Conservation (phyloP, 768 basidiomycete genomes). For the Epithele typhae region DNA sequence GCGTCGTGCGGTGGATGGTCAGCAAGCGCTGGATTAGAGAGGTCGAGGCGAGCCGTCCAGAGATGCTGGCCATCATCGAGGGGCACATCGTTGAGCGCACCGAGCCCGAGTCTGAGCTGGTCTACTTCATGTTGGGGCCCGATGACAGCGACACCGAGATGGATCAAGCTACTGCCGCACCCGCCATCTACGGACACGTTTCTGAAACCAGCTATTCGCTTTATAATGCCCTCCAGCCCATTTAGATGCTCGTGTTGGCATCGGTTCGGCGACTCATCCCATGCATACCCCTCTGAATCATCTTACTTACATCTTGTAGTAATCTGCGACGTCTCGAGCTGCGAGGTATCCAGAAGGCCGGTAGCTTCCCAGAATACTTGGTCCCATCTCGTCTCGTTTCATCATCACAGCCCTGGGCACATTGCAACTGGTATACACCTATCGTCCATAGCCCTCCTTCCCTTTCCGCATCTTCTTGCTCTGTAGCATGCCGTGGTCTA, state of each 20-base stretch:
- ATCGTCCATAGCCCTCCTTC: too few relatives aligned
- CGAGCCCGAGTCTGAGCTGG: constrained; percentile 18
- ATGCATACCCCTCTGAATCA: too few relatives aligned
- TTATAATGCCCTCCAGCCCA: constrained; percentile 24
- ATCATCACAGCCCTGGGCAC: too few relatives aligned
- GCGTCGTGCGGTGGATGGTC: constrained; percentile 71
- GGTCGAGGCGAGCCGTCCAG: constrained; percentile 38
- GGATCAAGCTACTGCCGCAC: not conserved
- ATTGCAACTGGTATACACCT: too few relatives aligned
- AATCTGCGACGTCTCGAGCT: constrained; percentile 24
- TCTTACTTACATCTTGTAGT: too few relatives aligned
- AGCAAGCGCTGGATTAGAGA: constrained; percentile 57
- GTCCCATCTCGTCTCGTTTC: too few relatives aligned
- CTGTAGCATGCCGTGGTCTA: too few relatives aligned
- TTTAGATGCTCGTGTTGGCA: too few relatives aligned
- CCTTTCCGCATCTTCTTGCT: too few relatives aligned
- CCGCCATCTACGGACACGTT: constrained; percentile 8
- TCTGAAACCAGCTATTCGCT: constrained; percentile 26
- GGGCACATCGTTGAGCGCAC: constrained; percentile 42
- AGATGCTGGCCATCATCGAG: constrained; percentile 39
- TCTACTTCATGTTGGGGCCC: constrained; percentile 41
- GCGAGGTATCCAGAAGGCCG: constrained; percentile 40
- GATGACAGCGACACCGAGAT: constrained; percentile 44
- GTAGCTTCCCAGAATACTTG: constrained; percentile 31
- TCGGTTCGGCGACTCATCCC: too few relatives aligned